These are phyloP conservation scores for Candida pini DNA, from an alignment of 805 yeast species.

Conservation along the genomic window DNA sequence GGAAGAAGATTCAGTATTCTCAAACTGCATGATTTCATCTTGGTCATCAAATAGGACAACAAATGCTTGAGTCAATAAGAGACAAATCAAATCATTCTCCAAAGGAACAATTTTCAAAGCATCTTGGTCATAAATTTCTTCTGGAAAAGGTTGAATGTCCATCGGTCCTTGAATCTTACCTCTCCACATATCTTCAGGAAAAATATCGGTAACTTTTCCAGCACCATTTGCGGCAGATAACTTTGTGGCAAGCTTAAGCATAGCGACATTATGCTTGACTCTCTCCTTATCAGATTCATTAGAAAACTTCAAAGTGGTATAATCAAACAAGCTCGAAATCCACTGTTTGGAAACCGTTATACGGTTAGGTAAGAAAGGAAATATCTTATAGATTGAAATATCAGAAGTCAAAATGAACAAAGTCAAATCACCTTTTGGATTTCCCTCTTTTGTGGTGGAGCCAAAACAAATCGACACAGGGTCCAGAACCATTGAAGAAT, in stretches of 20 bases:
- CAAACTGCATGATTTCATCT: constrained; percentile 21
- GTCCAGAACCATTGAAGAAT: constrained; percentile 16
- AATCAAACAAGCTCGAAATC: constrained; percentile 24
- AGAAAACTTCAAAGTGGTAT: constrained; percentile 16
- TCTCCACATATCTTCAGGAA: constrained; percentile 15
- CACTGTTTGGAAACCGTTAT: constrained; percentile 32
- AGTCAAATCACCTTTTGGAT: constrained; percentile 41
- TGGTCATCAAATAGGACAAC: constrained; percentile 18
- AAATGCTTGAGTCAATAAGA: constrained; percentile 18
- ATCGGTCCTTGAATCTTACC: constrained; percentile 44
- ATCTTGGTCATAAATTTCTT: constrained; percentile 40
- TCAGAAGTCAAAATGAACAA: constrained; percentile 48
- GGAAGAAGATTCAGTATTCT: constrained; percentile 8
- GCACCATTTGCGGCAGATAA: constrained; percentile 12
- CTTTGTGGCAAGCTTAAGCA: constrained; percentile 21
- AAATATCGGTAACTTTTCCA: constrained; percentile 1
- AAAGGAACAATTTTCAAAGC: constrained; percentile 28
- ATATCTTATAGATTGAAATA: constrained; percentile 54
- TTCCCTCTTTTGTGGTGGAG: constrained; percentile 19
- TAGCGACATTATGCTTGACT: constrained; percentile 9
- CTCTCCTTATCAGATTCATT: constrained; percentile 15
- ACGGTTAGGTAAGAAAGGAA: constrained; percentile 56
- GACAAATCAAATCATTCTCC: constrained; percentile 19
- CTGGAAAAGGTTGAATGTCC: constrained; percentile 49
- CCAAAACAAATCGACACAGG: constrained; percentile 44